Conservation (phyloP, 179 eudicot species). For the Camellia oleifera region DNA sequence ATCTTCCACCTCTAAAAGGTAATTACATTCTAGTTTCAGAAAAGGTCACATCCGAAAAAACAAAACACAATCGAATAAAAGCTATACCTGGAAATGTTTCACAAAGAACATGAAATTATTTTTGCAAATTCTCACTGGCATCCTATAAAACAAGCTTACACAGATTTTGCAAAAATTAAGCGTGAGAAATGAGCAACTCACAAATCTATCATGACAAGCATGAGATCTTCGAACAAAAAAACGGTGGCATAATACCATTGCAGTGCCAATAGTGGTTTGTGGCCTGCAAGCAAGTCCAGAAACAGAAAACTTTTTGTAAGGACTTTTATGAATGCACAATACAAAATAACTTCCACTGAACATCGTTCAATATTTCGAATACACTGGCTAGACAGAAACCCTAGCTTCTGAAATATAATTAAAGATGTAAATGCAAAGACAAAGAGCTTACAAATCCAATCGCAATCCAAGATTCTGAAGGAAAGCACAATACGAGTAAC, state of each 20-base stretch:
- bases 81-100: background rate
- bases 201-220: constrained; percentile 97
- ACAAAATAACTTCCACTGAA: background rate
- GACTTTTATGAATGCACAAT: no score
- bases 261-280: constrained; percentile 91
- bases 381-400: background rate
- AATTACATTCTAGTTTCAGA: background rate
- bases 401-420: background rate
- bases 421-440: background rate
- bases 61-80: background rate
- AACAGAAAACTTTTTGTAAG: background rate
- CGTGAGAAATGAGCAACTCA: constrained; percentile 40
- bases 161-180: no score
- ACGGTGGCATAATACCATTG: constrained; percentile 97
- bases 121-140: background rate
- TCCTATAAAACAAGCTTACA: background rate
- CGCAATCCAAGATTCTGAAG: constrained; percentile 85
- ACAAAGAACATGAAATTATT: background rate
- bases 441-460: constrained; percentile 75
- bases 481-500: constrained; percentile 88
- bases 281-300: constrained; percentile 63
- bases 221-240: constrained; percentile 91
- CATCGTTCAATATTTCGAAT: background rate
- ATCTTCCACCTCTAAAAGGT: background rate
- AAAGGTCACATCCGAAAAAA: background rate